Conservation (phyloP, 2,329 filamentous ascomycete species). For the Trichophaea hybrida region DNA sequence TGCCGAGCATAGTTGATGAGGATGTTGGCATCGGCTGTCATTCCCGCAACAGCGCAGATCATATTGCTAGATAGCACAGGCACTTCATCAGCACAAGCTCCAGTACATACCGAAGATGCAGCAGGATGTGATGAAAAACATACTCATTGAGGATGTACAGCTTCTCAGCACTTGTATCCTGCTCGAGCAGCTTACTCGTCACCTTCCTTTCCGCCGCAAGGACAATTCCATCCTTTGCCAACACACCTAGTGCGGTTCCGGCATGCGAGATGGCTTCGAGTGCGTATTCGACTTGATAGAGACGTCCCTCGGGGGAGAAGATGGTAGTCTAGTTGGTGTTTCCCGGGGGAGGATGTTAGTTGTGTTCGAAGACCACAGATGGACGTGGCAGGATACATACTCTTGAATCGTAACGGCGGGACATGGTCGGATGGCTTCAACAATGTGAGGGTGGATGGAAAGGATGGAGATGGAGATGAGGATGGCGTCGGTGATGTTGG, state of each 20-base stretch:
- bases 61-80: constrained; percentile 58
- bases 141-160: constrained; percentile 98
- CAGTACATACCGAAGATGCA: background rate
- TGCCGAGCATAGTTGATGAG: constrained; percentile 99
- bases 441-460: background rate
- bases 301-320: constrained; percentile 95
- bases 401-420: constrained; percentile 92
- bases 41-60: constrained; percentile 97
- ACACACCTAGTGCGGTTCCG: constrained; percentile 87
- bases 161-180: constrained; percentile 99
- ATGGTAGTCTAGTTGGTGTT: constrained; percentile 65
- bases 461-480: constrained; percentile 3
- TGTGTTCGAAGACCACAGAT: constrained; percentile 16
- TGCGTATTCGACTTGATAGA: constrained; percentile 99
- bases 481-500: constrained; percentile 3
- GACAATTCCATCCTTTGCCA: constrained; percentile 96
- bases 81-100: background rate
- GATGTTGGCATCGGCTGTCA: constrained; percentile 99
- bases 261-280: constrained; percentile 97
- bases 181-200: constrained; percentile 96
- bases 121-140: background rate
- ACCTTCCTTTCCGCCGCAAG: constrained; percentile 97
- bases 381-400: constrained; percentile 41
- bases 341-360: constrained; percentile 5
- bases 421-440: constrained; percentile 47